Percentiles rank a stretch among this genome's conserved stretches.
phyloP scores from a whole-genome alignment of 306 rosid genomes.

The Aeschynomene evenia region DNA sequence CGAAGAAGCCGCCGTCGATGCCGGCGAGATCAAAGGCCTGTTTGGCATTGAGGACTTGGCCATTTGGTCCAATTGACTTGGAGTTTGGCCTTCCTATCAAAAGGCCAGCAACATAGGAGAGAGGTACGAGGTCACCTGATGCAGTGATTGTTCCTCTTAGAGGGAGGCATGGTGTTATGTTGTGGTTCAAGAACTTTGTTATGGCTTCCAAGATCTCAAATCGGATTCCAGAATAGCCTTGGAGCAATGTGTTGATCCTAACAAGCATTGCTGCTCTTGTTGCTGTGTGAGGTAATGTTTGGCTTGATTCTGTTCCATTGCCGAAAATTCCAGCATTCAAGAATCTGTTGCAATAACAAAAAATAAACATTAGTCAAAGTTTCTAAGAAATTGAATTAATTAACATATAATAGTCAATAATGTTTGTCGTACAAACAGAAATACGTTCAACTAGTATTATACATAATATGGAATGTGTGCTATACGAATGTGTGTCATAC shows the following conservation, averaged over 20 bases:
- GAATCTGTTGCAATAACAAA: constrained; percentile 54
- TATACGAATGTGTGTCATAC: too few species aligned
- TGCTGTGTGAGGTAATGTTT: constrained; percentile 62
- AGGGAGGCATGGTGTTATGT: constrained; percentile 81
- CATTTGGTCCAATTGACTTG: constrained; percentile 69
- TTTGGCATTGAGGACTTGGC: constrained; percentile 50
- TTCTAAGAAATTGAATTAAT: neutral
- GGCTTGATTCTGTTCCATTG: constrained; percentile 51
- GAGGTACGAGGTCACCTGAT: constrained; percentile 85
- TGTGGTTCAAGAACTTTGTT: constrained; percentile 63
- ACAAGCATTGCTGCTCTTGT: constrained; percentile 93
- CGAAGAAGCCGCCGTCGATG: constrained; percentile 65
- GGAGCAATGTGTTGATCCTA: constrained; percentile 87
- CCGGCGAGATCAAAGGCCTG: constrained; percentile 71
- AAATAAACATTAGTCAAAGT: neutral
- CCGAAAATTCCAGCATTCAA: constrained; percentile 94
- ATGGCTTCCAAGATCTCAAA: constrained; percentile 84
- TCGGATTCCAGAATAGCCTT: constrained; percentile 89
- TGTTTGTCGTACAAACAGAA: too few species aligned
- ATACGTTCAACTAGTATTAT: too few species aligned
- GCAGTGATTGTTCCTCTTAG: constrained; percentile 81
- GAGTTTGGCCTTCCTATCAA: constrained; percentile 77
- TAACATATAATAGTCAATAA: too few species aligned
- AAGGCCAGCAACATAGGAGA: constrained; percentile 82
- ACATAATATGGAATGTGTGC: too few species aligned